Base-by-base conservation (phyloP, 495 filamentous ascomycete genomes). In the Eremomyces bilateralis region DNA sequence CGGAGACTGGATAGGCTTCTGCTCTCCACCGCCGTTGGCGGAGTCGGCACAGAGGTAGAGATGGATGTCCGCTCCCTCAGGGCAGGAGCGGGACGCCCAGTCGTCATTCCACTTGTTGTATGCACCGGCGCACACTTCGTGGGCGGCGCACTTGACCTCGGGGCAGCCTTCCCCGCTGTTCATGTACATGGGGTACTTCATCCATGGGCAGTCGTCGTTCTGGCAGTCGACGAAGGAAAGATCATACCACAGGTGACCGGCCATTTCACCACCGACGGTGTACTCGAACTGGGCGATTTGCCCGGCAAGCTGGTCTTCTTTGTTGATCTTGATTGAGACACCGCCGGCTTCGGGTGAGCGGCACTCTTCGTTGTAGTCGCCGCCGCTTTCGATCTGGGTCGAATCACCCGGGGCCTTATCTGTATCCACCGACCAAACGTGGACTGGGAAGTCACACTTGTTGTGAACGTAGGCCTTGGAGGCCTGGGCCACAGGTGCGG, bases 21-120 rank as follows among this genome's bases (percentile, higher is more conserved):
- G n/a, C n/a, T n/a, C n/a, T n/a, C n/a, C n/a, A n/a, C n/a, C n/a
- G n/a, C n/a, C n/a, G n/a, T n/a, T n/a, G 6, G 24, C 24, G 24
- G 11, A 11, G 69, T 54, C 6, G 25, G 33, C 38, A 33, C 47
- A 50, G 20, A 50, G 43, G 39, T 50, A 41, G 36, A 50, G 38
- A 21, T 41, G 31, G 18, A 44, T 28, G 29, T 41, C 28, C 11
- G 38, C 35, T 0, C 30, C n/a, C 15, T 15, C 18, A 24, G 34
- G 19, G 44, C 47, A 50, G 13, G 36, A 34, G 20, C 37, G 37
- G 29, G 47, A 41, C 31, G 32, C 31, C 6, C 5, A 4, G 32
- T 50, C 41, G 31, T 50, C 39, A n/a, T 29, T 17, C 17, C 12
- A 34, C 21, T 4, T 18, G 21, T 38, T 34, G 37, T 50, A 50